These are phyloP conservation scores for Zychaea mexicana DNA, from an alignment of 371 early-diverging fungal genomes.

Conservation along the genomic window DNA sequence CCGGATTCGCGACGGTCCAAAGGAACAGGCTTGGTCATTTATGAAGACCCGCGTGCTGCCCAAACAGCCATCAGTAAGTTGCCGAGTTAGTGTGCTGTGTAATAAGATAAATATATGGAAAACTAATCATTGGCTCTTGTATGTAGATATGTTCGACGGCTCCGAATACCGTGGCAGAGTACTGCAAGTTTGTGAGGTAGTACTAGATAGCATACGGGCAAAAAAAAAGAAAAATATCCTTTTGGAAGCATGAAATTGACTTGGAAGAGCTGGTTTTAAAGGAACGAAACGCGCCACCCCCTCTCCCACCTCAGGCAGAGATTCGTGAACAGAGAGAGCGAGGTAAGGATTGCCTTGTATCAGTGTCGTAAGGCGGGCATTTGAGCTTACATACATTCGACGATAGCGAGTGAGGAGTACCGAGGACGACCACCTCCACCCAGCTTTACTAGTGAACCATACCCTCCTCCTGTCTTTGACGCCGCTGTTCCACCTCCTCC, in stretches of 20 bases:
- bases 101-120: conserved; percentile 13
- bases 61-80: conserved; percentile 69
- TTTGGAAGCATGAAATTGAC: background rate
- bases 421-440: conserved; percentile 16
- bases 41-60: conserved; percentile 66
- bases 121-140: too few species aligned
- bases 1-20: conserved; percentile 60
- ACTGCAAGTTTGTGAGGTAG: conserved; percentile 81
- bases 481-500: conserved; percentile 18
- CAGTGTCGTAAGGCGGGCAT: too few species aligned
- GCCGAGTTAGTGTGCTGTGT: background rate
- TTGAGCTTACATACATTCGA: background rate
- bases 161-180: conserved; percentile 77
- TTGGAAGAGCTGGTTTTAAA: conserved; percentile 3
- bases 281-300: conserved; percentile 24
- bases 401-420: background rate
- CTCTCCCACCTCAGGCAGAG: conserved; percentile 11
- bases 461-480: conserved; percentile 5
- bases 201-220: too few species aligned
- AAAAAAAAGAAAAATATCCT: background rate
- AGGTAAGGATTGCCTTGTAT: background rate
- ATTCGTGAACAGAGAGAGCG: conserved; percentile 6
- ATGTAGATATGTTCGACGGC: conserved; percentile 71
- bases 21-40: conserved; percentile 74
- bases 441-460: background rate